Base-by-base conservation (phyloP, 2,329 filamentous ascomycete genomes). In the Polychaeton citri region DNA sequence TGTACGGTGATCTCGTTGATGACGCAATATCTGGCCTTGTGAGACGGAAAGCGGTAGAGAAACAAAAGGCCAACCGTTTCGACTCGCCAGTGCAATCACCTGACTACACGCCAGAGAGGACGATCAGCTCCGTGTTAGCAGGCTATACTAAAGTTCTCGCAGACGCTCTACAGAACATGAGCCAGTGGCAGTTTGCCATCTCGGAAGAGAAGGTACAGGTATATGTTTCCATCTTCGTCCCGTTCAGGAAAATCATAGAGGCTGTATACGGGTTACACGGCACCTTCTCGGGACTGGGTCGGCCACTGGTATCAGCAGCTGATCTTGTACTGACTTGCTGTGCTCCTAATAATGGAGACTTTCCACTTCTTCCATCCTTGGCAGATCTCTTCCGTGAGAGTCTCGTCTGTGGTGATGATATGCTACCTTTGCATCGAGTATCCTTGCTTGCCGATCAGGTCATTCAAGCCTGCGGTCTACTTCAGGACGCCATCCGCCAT, bases 141-240 rank as follows among this genome's bases (percentile, higher is more conserved):
- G 76, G 79, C 3, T 81, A 88, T 48, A 78, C 79, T 5, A 77
- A 81, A 45, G 78, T 79, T 2, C 69, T 84, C 43, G 71, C 92
- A 17, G 86, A 93, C 51, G 73, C 92, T 5, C 80, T 92, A 46
- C 86, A 93, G 60, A 90, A 81, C 56, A 82, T 81, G 24, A 74
- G 76, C 19, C 85, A 78, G 4, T 98, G 88, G 90, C 79, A 79
- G 46, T 95, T 92, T 54, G 68, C 72, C 5, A 69, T 72, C 2
- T 68, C 75, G 8, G 65, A 76, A 18, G 79, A 87, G 45, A 76
- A 79, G 30, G 72, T 76, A 34, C 66, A 76, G 38, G 71, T 95
- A 33, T 73, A 83, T 39, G 68, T 70, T 13, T 68, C 69, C 30
- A 74, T 94, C 18, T 70, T 83, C 18, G 69, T 69, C 4, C 71